These are phyloP conservation scores for Monosporascus sp. DNA, from an alignment of 2,329 filamentous ascomycete genomes.

Conservation along the genomic window DNA sequence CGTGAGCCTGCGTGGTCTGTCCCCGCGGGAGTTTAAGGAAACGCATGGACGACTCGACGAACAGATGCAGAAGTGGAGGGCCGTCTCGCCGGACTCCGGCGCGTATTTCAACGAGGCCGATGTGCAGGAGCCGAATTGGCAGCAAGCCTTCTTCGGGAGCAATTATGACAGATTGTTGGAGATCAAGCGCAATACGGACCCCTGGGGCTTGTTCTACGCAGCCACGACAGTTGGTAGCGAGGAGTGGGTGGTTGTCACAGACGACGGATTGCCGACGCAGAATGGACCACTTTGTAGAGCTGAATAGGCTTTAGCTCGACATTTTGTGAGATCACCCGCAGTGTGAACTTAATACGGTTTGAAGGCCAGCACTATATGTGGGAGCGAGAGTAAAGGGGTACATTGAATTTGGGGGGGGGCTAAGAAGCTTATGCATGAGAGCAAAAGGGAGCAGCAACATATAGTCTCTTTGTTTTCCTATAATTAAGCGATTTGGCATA, in stretches of 20 bases:
- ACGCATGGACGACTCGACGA: slow-evolving; percentile 15
- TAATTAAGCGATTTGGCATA: no score
- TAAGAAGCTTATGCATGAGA: no score
- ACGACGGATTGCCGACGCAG: slow-evolving; percentile 28
- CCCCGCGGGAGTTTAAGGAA: slow-evolving; percentile 14
- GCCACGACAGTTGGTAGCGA: slow-evolving; percentile 1
- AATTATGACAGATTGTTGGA: slow-evolving; percentile 36
- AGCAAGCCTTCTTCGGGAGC: slow-evolving; percentile 41
- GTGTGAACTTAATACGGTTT: no score
- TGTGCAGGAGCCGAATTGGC: slow-evolving; percentile 40
- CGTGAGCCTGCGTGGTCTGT: slow-evolving; percentile 13
- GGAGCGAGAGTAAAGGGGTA: no score
- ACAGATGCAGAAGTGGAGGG: slow-evolving; percentile 22
- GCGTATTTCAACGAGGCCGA: slow-evolving; percentile 50
- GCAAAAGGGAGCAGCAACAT: no score
- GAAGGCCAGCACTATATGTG: no score
- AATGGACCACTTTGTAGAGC: slow-evolving; percentile 32
- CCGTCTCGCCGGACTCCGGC: slow-evolving; percentile 34
- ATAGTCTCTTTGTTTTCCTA: no score
- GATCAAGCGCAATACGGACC: slow-evolving; percentile 42
- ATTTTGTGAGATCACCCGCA: no score
- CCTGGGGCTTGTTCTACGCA: not conserved
- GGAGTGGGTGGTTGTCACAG: slow-evolving; percentile 8
- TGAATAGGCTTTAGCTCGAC: not conserved
- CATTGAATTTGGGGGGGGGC: no score